Conservation (phyloP, 2,329 filamentous ascomycete species). For the Aulographum hederae region DNA sequence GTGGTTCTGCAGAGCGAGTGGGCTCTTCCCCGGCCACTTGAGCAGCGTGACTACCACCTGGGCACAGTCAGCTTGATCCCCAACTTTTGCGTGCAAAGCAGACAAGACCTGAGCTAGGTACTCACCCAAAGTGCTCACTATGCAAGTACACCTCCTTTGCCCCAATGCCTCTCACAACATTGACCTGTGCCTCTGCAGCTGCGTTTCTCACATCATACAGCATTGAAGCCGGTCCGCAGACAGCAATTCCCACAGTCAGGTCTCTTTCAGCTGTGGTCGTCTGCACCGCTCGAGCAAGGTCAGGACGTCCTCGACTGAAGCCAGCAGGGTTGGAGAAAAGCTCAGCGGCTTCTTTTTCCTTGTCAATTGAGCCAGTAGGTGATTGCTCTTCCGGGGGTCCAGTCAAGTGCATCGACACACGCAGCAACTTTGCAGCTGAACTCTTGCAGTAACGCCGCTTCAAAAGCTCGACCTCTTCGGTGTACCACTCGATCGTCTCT, state of each 20-base stretch:
- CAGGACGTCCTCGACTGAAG: background rate
- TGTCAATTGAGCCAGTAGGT: background rate
- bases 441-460: slow-evolving; percentile 3
- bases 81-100: too few species aligned
- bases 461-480: slow-evolving; percentile 2
- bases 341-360: background rate
- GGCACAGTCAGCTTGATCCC: too few species aligned
- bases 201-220: slow-evolving; percentile 6
- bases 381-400: background rate
- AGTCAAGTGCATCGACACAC: slow-evolving; percentile 3
- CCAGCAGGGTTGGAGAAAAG: background rate
- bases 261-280: background rate
- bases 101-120: too few species aligned
- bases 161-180: slow-evolving; percentile 2
- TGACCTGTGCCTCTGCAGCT: slow-evolving; percentile 4
- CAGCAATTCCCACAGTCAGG: slow-evolving; percentile 3
- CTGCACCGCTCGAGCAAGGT: background rate
- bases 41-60: too few species aligned
- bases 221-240: slow-evolving; percentile 6
- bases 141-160: slow-evolving; percentile 6
- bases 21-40: too few species aligned
- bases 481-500: slow-evolving; percentile 4
- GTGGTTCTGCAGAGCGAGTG: too few species aligned
- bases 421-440: background rate
- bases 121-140: slow-evolving; percentile 6